These are phyloP conservation scores for Litchi chinensis DNA, from an alignment of 345 rosid genomes.

Conservation along the genomic window DNA sequence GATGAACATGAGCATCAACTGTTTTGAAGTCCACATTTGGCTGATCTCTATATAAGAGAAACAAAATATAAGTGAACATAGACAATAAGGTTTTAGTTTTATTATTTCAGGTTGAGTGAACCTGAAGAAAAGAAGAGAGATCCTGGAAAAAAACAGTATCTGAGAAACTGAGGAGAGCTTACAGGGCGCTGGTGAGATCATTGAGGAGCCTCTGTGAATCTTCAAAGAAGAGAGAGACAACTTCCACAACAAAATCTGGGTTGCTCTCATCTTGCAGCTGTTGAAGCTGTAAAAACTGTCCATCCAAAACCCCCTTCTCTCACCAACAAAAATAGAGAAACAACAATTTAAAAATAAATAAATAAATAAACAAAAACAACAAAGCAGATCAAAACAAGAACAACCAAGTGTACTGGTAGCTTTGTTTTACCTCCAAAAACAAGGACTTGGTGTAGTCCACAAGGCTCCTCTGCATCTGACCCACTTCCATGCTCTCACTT, in stretches of 20 bases:
- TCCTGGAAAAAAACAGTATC: not conserved
- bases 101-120: not conserved
- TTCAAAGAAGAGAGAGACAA: constrained; percentile 86
- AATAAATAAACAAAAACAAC: not conserved
- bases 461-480: constrained; percentile 82
- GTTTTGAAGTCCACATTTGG: constrained; percentile 78
- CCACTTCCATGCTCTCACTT: constrained; percentile 58
- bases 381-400: constrained; percentile 2
- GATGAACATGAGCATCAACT: constrained; percentile 92
- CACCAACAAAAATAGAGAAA: constrained; percentile 11
- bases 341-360: not conserved
- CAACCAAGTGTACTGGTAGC: not conserved
- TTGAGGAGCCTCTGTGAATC: constrained; percentile 88
- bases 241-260: constrained; percentile 95
- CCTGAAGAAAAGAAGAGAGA: not conserved
- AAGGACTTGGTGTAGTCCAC: constrained; percentile 73
- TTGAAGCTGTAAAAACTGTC: constrained; percentile 85
- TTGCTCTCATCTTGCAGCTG: constrained; percentile 95
- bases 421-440: constrained; percentile 64
- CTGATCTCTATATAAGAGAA: constrained; percentile 53
- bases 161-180: constrained; percentile 24
- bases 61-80: not conserved
- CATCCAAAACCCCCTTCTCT: constrained; percentile 79
- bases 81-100: not conserved
- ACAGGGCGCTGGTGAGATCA: constrained; percentile 81